Evolutionary conservation across 2,329 filamentous ascomycete species (phyloP), one percentile per base, ranked within the genome.

Genomic region (Fusarium sp.): DNA sequence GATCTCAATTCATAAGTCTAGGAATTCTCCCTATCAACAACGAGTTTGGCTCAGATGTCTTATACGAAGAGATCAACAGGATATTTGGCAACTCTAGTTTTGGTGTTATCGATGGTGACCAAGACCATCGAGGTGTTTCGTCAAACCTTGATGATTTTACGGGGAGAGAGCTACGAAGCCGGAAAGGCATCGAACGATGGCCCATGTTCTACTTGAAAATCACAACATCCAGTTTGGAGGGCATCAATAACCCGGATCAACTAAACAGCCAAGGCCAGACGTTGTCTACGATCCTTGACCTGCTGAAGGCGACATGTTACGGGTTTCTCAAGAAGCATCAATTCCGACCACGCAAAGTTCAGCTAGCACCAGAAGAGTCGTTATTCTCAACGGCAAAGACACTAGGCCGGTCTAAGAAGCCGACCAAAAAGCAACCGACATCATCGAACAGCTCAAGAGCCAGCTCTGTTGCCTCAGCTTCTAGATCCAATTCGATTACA

Each of bases 171-270:
- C 71, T 87, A 24, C 69, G 40, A 88, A 84, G 74, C 79, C 80
- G 14, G 85, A 76, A 93, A 76, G 85, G 89, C 1, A 82, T 94
- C 12, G 94, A 98, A 74, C 87, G 89, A 53, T 96, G 93, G 90
- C 94, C 95, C 0, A 95, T 95, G 90, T 98, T 97, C 74, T 92
- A 90, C 73, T 81, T 98, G n/a, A 88, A 88, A 29, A 87, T 97
- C 37, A 46, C 81, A 84, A 4, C 74, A 86, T 41, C 57, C 24
- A 57, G 48, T 47, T 58, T 61, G 13, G 65, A 74, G 3, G 78
- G 80, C n/a, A 29, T 78, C 4, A 79, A 83, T n/a, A 77, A 80
- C 20, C 58, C 76, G 7, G 77, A 80, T 22, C 69, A 77, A 4
- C 76, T 87, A 3, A 81, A 85, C 55, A 82, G 85, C 14, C 81